Evolutionary conservation across 768 basidiomycete species (phyloP).

Genomic region (Lactarius sanguifluus): DNA sequence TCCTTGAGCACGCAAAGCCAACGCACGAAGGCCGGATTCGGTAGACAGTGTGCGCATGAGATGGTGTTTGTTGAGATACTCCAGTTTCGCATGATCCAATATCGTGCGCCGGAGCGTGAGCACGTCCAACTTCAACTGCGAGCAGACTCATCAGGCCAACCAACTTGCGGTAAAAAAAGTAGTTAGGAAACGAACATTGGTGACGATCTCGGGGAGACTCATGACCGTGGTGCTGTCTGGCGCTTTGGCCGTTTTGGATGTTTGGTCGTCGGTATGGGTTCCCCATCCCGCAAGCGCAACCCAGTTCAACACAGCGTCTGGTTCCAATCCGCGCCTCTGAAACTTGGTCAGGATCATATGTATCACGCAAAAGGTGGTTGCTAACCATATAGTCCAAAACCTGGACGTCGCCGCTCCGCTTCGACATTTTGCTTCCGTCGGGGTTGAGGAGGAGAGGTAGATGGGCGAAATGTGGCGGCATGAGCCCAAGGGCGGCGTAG

Average conservation of each 20-base stretch:
- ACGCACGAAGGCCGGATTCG: constrained; percentile 48
- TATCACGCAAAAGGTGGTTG: constrained; percentile 11
- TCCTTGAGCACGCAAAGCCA: constrained; percentile 55
- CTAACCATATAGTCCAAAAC: constrained; percentile 84
- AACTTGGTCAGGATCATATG: not conserved
- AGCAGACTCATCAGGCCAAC: not conserved
- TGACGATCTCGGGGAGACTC: constrained; percentile 62
- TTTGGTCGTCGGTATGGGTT: constrained; percentile 40
- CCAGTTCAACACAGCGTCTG: constrained; percentile 87
- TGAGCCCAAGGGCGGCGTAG: constrained; percentile 72
- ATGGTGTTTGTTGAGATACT: constrained; percentile 87
- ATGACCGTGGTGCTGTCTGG: constrained; percentile 68
- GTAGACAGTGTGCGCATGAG: constrained; percentile 56
- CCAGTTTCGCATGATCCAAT: constrained; percentile 76
- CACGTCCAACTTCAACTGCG: constrained; percentile 70
- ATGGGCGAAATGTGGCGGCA: constrained; percentile 83
- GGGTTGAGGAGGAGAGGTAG: constrained; percentile 86
- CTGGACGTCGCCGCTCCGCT: constrained; percentile 85
- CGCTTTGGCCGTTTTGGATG: constrained; percentile 37
- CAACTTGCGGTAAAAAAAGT: not conserved
- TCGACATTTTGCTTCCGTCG: constrained; percentile 93
- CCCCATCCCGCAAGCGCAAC: constrained; percentile 95
- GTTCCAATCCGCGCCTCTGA: constrained; percentile 87
- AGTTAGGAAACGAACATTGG: constrained; percentile 45
- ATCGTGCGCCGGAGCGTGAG: constrained; percentile 84